Evolutionary conservation across 345 rosid species (phyloP).

Genomic region (Sonneratia alba): DNA sequence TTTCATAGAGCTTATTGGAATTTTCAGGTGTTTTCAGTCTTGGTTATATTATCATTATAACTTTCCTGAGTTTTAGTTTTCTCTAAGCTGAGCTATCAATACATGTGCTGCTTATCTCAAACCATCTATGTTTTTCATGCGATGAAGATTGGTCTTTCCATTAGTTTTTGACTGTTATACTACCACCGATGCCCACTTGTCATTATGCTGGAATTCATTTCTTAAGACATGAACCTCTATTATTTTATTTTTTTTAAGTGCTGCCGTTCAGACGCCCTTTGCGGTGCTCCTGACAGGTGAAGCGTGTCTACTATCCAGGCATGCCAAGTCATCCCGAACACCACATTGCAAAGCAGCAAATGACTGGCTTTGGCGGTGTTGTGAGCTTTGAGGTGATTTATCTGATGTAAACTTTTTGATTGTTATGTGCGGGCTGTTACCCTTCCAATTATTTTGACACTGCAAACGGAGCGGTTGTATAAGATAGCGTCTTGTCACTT

Average conservation of each 20-base stretch:
- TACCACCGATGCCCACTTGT: no score
- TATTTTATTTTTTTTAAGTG: background rate
- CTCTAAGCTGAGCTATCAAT: no score
- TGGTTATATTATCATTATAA: no score
- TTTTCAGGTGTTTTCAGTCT: no score
- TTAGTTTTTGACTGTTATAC: no score
- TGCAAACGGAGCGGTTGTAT: background rate
- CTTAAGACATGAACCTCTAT: background rate
- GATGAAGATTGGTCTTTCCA: no score
- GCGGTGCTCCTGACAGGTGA: constrained; percentile 44
- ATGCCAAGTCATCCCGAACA: constrained; percentile 91
- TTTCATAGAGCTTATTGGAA: no score
- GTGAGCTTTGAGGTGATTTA: constrained; percentile 84
- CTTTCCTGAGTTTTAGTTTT: no score
- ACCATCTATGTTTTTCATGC: no score
- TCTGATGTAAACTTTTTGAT: background rate
- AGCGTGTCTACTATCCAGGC: constrained; percentile 83
- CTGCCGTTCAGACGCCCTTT: background rate
- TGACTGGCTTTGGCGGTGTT: constrained; percentile 98
- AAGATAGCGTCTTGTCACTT: background rate
- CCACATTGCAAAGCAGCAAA: constrained; percentile 79
- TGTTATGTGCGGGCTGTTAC: background rate
- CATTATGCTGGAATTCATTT: background rate
- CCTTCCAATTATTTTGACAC: background rate
- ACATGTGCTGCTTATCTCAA: no score